Evolutionary conservation across 2,329 filamentous ascomycete species (phyloP).

Genomic region (Aspergillus hiratsukae): DNA sequence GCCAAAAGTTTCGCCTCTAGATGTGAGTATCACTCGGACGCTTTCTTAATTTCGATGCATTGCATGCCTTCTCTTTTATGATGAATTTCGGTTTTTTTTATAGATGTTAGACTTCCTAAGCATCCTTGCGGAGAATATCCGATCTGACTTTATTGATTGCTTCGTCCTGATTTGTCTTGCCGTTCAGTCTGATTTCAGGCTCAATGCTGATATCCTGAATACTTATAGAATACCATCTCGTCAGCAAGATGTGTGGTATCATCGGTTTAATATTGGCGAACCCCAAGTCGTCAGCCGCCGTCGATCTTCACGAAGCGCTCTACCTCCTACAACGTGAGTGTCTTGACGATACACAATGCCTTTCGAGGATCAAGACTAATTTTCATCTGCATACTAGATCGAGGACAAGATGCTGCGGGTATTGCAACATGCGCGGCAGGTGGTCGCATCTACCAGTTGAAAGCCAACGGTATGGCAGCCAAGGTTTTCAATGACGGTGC

Average conservation of each 20-base stretch:
- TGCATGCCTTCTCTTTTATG: slow-evolving; percentile 25
- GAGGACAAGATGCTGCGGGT: slow-evolving; percentile 83
- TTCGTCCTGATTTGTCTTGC: slow-evolving; percentile 6
- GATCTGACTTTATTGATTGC: slow-evolving; percentile 21
- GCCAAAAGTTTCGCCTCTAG: background rate
- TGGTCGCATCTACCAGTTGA: slow-evolving; percentile 81
- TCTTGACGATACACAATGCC: slow-evolving; percentile 5
- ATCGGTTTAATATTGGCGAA: slow-evolving; percentile 58
- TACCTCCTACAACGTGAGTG: slow-evolving; percentile 60
- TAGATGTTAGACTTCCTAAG: slow-evolving; percentile 50
- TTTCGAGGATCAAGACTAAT: slow-evolving; percentile 16
- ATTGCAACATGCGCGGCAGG: slow-evolving; percentile 71
- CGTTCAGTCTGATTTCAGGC: slow-evolving; percentile 4
- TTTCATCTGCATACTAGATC: slow-evolving; percentile 41
- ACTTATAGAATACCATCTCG: slow-evolving; percentile 18
- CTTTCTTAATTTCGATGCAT: slow-evolving; percentile 7
- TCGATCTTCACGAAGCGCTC: slow-evolving; percentile 66
- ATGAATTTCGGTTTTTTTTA: slow-evolving; percentile 41
- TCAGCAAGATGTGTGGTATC: slow-evolving; percentile 57
- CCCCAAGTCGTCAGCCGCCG: slow-evolving; percentile 48
- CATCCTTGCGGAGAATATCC: slow-evolving; percentile 40
- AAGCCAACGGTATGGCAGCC: slow-evolving; percentile 82
- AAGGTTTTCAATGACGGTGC: slow-evolving; percentile 80
- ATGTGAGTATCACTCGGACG: slow-evolving; percentile 5
- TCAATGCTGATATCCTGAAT: slow-evolving; percentile 14